A percentile compares a stretch with the other conserved stretches of the same genome.
Conservation (phyloP, 352 stramenopile genomes). For the Phytophthora pluvialis region DNA sequence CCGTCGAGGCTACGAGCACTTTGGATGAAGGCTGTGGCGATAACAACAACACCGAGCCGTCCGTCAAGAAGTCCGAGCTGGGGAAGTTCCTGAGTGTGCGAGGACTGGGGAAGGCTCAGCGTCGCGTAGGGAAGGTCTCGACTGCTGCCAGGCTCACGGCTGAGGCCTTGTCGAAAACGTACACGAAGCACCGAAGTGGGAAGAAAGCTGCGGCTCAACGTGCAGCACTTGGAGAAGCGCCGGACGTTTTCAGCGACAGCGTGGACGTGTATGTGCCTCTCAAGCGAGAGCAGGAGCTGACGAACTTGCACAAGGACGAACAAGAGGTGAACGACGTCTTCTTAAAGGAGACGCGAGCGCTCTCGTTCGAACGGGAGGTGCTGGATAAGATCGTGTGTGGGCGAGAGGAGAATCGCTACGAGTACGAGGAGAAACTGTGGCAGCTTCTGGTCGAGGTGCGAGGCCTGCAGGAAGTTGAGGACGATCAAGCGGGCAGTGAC, state of each 20-base stretch:
- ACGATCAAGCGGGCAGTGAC: neutral
- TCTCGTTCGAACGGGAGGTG: slow-evolving; percentile 57
- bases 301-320: slow-evolving; percentile 61
- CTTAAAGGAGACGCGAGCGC: slow-evolving; percentile 39
- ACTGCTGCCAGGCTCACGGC: slow-evolving; percentile 8
- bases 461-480: slow-evolving; percentile 17
- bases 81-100: slow-evolving; percentile 24
- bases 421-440: slow-evolving; percentile 42
- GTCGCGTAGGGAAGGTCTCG: neutral
- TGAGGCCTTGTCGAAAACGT: slow-evolving; percentile 41
- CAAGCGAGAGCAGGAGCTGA: slow-evolving; percentile 42
- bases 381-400: slow-evolving; percentile 64
- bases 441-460: slow-evolving; percentile 15
- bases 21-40: neutral
- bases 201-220: slow-evolving; percentile 33
- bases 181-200: slow-evolving; percentile 49
- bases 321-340: slow-evolving; percentile 46
- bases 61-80: slow-evolving; percentile 21
- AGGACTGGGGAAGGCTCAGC: slow-evolving; percentile 15
- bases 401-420: slow-evolving; percentile 47
- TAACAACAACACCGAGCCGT: neutral
- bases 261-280: slow-evolving; percentile 58
- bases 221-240: slow-evolving; percentile 43
- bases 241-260: slow-evolving; percentile 50
- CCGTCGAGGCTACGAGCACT: neutral